These are phyloP conservation scores for Naumovozyma castellii DNA, from an alignment of 805 yeast species.

Conservation along the genomic window DNA sequence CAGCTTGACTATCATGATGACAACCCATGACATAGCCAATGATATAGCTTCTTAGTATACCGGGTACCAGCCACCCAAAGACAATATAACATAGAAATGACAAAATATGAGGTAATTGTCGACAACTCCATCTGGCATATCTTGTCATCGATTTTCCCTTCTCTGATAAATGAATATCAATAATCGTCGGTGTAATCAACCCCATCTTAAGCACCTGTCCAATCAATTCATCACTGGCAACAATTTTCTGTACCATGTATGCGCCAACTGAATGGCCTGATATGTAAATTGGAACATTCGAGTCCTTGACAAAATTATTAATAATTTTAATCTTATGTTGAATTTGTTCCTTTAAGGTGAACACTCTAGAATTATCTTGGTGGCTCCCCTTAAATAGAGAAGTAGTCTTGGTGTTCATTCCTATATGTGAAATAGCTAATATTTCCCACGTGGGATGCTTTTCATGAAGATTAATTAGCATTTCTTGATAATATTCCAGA, in stretches of 20 bases:
- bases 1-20: conserved; percentile 19
- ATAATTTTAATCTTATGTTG: conserved; percentile 49
- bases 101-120: conserved; percentile 24
- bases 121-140: conserved; percentile 18
- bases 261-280: conserved; percentile 70
- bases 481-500: conserved; percentile 51
- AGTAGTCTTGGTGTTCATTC: conserved; percentile 38
- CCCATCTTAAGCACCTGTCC: conserved; percentile 44
- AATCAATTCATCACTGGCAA: too few relatives aligned
- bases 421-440: conserved; percentile 57
- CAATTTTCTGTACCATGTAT: conserved; percentile 49
- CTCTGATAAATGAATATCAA: conserved; percentile 43
- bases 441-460: conserved; percentile 40
- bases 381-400: too few relatives aligned
- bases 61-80: conserved; percentile 22
- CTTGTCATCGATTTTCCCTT: conserved; percentile 31
- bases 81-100: conserved; percentile 23
- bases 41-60: conserved; percentile 16
- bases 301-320: conserved; percentile 24
- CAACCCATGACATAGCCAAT: conserved; percentile 26
- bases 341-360: conserved; percentile 45
- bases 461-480: conserved; percentile 36
- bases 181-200: conserved; percentile 60
- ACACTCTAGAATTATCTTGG: conserved; percentile 8
- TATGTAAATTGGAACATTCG: conserved; percentile 21